Base-by-base conservation (phyloP, 352 stramenopile species). In the Phytopythium aichiense region DNA sequence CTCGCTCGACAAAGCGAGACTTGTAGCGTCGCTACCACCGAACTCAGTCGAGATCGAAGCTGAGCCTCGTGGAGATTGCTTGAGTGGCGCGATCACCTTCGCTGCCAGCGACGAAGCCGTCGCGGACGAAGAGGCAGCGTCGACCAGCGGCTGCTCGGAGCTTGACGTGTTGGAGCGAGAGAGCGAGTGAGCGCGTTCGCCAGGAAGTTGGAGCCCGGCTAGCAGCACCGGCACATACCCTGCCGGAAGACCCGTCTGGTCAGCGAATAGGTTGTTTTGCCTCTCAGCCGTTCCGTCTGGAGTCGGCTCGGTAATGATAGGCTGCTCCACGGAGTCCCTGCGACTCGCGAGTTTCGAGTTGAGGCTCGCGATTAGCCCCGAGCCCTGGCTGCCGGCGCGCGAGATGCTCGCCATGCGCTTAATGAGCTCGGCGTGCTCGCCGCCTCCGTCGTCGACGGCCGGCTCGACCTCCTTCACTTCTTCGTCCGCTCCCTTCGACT, bases 361-460 rank as follows among this genome's bases (percentile, higher is more conserved):
- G 31, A 92, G 60, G 46, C 72, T 87, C 35, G 81, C 79, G 40
- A 92, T 85, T 7, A 93, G 42, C 0, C 73, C 74, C 0, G 79
- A 81, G 20, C 64, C 70, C 52, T 82, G 67, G 60, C 77, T 91
- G 7, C 84, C 81, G 16, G 78, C 77, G 2, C 72, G 71, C 25
- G 84, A 93, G 23, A 93, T 67, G 46, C 62, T 77, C 2, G 81
- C 84, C 84, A 93, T 93, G 37, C 84, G 81, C 53, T 85, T 74
- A 23, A 93, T 69, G 22, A 93, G 56, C 1, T 91, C 73, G 6
- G 86, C 79, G 58, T 87, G 77, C 5, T 58, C 59, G 4, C 11
- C 25, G 25, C 6, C 48, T 22, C 4, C 25, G 13, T 37, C 25
- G 0, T 33, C 46, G 12, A 74, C 71, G 12, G 56, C 45, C 25